Percentiles rank a stretch among this genome's conserved stretches.
Evolutionary conservation across 768 basidiomycete genomes (phyloP).

Genomic region (Mycena olivaceomarginata): DNA sequence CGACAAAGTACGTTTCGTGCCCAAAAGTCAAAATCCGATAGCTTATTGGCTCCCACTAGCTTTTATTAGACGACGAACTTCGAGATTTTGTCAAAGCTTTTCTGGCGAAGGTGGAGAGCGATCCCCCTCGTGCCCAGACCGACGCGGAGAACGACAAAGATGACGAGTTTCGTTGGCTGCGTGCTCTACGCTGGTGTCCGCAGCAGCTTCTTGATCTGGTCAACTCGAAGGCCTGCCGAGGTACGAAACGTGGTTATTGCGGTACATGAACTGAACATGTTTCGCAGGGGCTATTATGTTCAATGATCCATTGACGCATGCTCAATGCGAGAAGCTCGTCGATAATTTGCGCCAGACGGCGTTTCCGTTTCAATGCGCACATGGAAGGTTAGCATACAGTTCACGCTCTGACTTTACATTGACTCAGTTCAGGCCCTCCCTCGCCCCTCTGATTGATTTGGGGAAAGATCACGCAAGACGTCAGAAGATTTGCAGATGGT

Average conservation of each 20-base stretch:
- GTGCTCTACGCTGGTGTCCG: slow-evolving; percentile 90
- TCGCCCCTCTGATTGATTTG: slow-evolving; percentile 68
- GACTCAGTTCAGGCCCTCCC: slow-evolving; percentile 65
- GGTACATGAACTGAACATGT: slow-evolving; percentile 20
- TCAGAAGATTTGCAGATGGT: slow-evolving; percentile 28
- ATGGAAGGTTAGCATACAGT: slow-evolving; percentile 80
- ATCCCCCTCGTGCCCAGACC: slow-evolving; percentile 54
- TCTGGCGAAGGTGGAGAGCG: slow-evolving; percentile 75
- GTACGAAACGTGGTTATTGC: slow-evolving; percentile 62
- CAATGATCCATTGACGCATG: slow-evolving; percentile 83
- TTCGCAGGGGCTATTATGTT: slow-evolving; percentile 96
- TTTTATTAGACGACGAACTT: slow-evolving; percentile 83
- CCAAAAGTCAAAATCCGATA: slow-evolving; percentile 21
- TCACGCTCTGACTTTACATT: background rate
- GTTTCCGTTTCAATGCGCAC: slow-evolving; percentile 97
- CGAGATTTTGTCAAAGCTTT: slow-evolving; percentile 84
- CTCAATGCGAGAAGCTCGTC: slow-evolving; percentile 85
- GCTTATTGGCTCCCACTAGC: slow-evolving; percentile 57
- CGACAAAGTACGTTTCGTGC: slow-evolving; percentile 71
- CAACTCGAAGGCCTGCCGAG: slow-evolving; percentile 97
- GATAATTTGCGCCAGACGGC: slow-evolving; percentile 79
- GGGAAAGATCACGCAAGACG: slow-evolving; percentile 23
- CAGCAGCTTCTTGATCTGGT: slow-evolving; percentile 86
- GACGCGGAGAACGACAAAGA: slow-evolving; percentile 45
- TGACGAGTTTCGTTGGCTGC: slow-evolving; percentile 75